A percentile compares a stretch with the other conserved stretches of the same genome.
phyloP scores from a whole-genome alignment of 306 rosid species.

The Mimosa bimucronata region DNA sequence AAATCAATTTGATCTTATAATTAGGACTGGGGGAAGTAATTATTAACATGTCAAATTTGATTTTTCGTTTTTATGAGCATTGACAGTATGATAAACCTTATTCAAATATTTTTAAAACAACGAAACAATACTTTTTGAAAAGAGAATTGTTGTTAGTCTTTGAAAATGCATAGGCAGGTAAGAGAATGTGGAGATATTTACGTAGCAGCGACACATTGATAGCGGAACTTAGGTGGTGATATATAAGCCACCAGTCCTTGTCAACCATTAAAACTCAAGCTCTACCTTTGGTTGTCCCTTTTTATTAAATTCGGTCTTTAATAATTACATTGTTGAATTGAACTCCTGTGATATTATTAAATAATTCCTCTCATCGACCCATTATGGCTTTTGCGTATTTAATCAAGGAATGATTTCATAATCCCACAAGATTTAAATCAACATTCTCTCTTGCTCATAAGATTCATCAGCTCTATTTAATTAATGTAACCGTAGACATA shows the following conservation, averaged over 20 bases:
- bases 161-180: neutral
- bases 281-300: neutral
- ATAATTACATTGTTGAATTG: neutral
- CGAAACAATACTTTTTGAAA: neutral
- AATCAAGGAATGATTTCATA: slow-evolving; percentile 23
- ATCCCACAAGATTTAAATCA: neutral
- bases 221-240: slow-evolving; percentile 30
- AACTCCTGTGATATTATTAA: slow-evolving; percentile 24
- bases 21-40: no score
- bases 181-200: neutral
- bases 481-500: slow-evolving; percentile 4
- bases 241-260: slow-evolving; percentile 31
- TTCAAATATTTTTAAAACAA: neutral
- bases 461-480: neutral
- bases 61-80: neutral
- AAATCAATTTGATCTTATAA: no score
- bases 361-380: slow-evolving; percentile 3
- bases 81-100: neutral
- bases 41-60: neutral
- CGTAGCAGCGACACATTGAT: slow-evolving; percentile 18
- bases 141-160: neutral
- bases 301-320: neutral
- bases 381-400: slow-evolving; percentile 20
- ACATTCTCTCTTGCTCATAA: slow-evolving; percentile 3
- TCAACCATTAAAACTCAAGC: slow-evolving; percentile 18